Conservation (phyloP, 2,329 filamentous ascomycete genomes). For the Neoascochyta sp. region DNA sequence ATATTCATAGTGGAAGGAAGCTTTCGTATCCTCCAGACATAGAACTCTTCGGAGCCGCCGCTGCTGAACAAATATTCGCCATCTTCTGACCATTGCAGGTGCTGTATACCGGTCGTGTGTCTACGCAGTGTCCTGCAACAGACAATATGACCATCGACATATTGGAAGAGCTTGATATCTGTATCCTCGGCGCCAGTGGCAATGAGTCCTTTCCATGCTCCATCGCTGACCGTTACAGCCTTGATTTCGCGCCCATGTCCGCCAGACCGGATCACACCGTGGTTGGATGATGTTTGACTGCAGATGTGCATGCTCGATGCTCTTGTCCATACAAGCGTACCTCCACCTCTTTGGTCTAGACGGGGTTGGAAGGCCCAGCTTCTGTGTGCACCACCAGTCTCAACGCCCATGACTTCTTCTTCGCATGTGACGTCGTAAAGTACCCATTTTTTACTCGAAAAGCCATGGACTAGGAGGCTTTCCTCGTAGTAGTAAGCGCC, state of each 20-base stretch:
- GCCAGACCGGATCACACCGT: slow-evolving; percentile 58
- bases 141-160: slow-evolving; percentile 29
- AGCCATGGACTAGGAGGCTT: slow-evolving; percentile 70
- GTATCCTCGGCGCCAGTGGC: slow-evolving; percentile 71
- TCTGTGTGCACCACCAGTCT: slow-evolving; percentile 82
- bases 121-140: slow-evolving; percentile 66
- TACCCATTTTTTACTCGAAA: slow-evolving; percentile 73
- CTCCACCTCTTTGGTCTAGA: slow-evolving; percentile 23
- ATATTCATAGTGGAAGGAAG: slow-evolving; percentile 51
- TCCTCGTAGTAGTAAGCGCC: slow-evolving; percentile 59
- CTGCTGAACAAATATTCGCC: slow-evolving; percentile 76
- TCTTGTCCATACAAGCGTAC: slow-evolving; percentile 71
- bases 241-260: slow-evolving; percentile 87
- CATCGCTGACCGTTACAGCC: slow-evolving; percentile 46
- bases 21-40: slow-evolving; percentile 67
- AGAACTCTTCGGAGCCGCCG: slow-evolving; percentile 81
- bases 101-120: slow-evolving; percentile 81
- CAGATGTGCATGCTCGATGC: slow-evolving; percentile 53
- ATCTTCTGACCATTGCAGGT: slow-evolving; percentile 67
- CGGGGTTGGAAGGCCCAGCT: slow-evolving; percentile 60
- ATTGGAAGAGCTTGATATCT: slow-evolving; percentile 68
- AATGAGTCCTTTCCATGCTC: slow-evolving; percentile 42
- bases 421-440: slow-evolving; percentile 74
- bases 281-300: slow-evolving; percentile 41
- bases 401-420: slow-evolving; percentile 65